Evolutionary conservation across 306 rosid genomes (phyloP), one percentile per base, ranked within the genome.

Genomic region (Pterocarpus santalinus): DNA sequence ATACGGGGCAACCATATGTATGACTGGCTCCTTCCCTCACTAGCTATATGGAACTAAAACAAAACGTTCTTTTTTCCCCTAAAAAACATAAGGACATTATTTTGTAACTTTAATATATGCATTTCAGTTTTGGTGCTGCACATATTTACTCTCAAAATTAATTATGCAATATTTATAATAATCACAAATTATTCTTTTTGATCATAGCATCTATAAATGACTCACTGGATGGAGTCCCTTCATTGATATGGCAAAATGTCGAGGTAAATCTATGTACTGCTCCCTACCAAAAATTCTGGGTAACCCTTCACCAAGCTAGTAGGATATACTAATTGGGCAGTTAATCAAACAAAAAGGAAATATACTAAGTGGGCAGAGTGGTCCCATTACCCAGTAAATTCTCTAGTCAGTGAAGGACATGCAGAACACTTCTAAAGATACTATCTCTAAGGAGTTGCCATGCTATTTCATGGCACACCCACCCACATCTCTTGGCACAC

Each of bases 281-380:
- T 78, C 69, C 71, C 71, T 68, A 43, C 66, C 87, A 86, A 86
- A 86, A 87, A 82, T 58, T 69, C 77, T 74, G 83, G 83, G 83
- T 60, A 46, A 69, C 55, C 13, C 43, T 76, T 73, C 35, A 46
- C 80, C 61, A 30, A 65, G 57, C 67, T 9, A 70, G 60, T 16
- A 80, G 65, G 74, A 74, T 43, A 67, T 68, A 76, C 85, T 79
- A 78, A 72, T 43, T 76, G 47, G 10, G 7, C 47, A 43, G 47
- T 43, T 43, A 43, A 43, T 43, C 10, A 1, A 43, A 8, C 6
- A 7, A 43, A 41, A 5, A 41, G 5, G 1, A 43, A 4, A 43
- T 43, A 1, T 38, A 38, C 47, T 43, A 43, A 43, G 7, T 43
- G 36, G 63, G 82, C 78, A 67, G 83, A 47, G 72, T 38, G 39